phyloP scores from a whole-genome alignment of 805 yeast species.

The Barnettozyma botsteinii region DNA sequence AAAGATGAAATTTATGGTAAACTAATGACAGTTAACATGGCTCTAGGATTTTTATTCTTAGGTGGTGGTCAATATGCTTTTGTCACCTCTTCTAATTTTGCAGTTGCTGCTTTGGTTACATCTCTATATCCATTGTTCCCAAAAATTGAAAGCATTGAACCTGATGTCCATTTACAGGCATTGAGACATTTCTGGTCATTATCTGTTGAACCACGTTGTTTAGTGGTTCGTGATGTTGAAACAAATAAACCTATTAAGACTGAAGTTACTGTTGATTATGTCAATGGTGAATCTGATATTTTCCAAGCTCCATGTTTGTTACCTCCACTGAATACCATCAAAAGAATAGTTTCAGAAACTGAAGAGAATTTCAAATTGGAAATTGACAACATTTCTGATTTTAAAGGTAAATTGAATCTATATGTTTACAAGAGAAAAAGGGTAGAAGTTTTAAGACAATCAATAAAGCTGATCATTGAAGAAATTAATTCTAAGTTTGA shows the following conservation, averaged over 20 bases:
- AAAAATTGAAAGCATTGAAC: conserved; percentile 31
- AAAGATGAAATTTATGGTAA: conserved; percentile 50
- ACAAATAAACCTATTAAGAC: conserved; percentile 50
- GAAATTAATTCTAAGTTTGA: conserved; percentile 20
- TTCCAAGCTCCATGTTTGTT: conserved; percentile 60
- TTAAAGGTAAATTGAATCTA: conserved; percentile 28
- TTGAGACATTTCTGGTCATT: conserved; percentile 87
- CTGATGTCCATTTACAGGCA: conserved; percentile 72
- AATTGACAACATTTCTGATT: conserved; percentile 32
- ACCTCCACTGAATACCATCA: conserved; percentile 51
- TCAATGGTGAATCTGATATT: conserved; percentile 32
- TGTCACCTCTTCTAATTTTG: conserved; percentile 47
- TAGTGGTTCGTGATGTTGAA: conserved; percentile 68
- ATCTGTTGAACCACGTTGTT: conserved; percentile 73
- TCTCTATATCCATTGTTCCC: conserved; percentile 78
- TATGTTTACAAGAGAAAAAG: conserved; percentile 43
- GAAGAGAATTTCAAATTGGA: conserved; percentile 48
- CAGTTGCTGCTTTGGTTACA: conserved; percentile 63
- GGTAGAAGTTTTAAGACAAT: conserved; percentile 28
- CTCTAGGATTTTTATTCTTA: conserved; percentile 80
- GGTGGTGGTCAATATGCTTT: conserved; percentile 93
- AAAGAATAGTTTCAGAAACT: conserved; percentile 40
- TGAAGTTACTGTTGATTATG: conserved; percentile 30
- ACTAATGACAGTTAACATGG: conserved; percentile 71
- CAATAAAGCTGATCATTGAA: conserved; percentile 25